Conservation (phyloP, 176 grass and related monocot species). For the Bromus sterilis region DNA sequence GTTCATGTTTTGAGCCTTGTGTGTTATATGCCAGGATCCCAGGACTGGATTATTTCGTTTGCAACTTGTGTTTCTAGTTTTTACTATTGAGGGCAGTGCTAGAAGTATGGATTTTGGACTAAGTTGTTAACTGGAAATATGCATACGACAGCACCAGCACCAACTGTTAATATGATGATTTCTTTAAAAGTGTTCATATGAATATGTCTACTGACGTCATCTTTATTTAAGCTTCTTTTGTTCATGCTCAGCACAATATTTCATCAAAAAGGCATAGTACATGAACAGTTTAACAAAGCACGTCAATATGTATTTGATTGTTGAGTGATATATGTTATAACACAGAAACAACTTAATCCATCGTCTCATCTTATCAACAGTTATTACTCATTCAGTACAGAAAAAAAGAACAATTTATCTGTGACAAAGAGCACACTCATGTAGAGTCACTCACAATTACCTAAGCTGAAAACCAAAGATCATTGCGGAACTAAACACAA, state of each 20-base stretch:
- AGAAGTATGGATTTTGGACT: neutral
- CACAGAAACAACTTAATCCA: neutral
- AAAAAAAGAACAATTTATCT: too few species aligned
- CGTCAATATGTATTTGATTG: neutral
- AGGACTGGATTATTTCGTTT: neutral
- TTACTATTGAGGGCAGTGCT: neutral
- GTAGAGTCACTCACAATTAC: too few species aligned
- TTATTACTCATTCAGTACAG: neutral
- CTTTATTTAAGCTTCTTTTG: too few species aligned
- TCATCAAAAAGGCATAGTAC: neutral
- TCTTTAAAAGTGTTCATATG: neutral
- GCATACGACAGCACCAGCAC: neutral
- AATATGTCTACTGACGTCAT: neutral
- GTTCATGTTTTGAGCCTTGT: constrained; percentile 11
- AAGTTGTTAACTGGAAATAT: neutral
- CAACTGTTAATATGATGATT: neutral
- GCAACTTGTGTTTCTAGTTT: neutral
- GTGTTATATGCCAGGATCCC: neutral
- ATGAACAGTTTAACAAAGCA: neutral
- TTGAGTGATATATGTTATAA: neutral
- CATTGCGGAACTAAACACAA: too few species aligned
- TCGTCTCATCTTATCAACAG: neutral
- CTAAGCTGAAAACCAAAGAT: too few species aligned
- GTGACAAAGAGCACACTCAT: too few species aligned
- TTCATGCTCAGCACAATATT: too few species aligned